These are phyloP conservation scores for Punica granatum DNA, from an alignment of 345 rosid species.

Conservation along the genomic window DNA sequence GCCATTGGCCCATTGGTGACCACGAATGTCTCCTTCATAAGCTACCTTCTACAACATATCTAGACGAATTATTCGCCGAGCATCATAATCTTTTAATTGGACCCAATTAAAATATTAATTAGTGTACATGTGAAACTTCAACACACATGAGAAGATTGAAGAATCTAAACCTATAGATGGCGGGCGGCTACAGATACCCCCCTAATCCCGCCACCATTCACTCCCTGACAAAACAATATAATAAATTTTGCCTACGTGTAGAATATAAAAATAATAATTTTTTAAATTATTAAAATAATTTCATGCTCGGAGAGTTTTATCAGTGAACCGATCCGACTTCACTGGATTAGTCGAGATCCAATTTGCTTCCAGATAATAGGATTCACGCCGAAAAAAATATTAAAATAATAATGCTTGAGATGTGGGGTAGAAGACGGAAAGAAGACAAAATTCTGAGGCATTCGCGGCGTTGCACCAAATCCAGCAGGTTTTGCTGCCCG, in stretches of 20 bases:
- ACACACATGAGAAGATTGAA: background rate
- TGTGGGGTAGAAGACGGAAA: background rate
- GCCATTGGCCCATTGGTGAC: too few relatives aligned
- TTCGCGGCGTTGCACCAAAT: conserved; percentile 4
- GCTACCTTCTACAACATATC: background rate
- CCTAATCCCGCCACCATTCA: conserved; percentile 6
- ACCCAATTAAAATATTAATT: background rate
- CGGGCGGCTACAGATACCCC: conserved; percentile 1
- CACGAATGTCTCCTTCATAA: background rate
- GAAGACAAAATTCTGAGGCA: conserved; percentile 3
- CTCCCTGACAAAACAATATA: background rate
- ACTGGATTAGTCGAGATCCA: too few relatives aligned
- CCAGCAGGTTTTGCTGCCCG: background rate
- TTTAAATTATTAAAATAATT: too few relatives aligned
- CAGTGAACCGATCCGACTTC: too few relatives aligned
- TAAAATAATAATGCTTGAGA: background rate
- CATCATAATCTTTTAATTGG: background rate
- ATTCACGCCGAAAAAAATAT: too few relatives aligned
- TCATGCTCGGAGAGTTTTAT: too few relatives aligned
- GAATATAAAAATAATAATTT: background rate
- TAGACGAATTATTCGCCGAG: background rate
- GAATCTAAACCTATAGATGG: background rate
- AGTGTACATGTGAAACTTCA: background rate
- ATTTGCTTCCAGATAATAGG: too few relatives aligned
- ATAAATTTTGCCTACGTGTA: background rate